Conservation (phyloP, 129 eudicot species). For the Escallonia rubra region DNA sequence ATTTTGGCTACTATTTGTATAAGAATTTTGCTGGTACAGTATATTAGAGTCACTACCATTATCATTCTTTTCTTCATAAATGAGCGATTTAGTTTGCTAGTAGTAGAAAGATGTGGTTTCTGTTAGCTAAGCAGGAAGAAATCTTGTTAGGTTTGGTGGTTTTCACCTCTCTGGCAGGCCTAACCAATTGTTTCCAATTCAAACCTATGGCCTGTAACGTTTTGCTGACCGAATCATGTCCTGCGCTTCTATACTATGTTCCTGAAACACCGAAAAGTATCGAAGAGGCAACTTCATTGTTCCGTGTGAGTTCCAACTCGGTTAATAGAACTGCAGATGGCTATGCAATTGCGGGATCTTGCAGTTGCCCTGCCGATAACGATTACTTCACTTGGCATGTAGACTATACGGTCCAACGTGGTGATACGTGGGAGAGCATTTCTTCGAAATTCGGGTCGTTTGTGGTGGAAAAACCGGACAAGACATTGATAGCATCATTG, state of each 20-base stretch:
- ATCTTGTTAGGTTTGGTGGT: background rate
- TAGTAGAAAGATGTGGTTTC: background rate
- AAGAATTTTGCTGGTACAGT: too few species aligned
- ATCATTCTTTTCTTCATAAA: too few species aligned
- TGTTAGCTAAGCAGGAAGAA: slow-evolving; percentile 9
- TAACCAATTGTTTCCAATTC: background rate
- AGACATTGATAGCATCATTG: slow-evolving; percentile 5
- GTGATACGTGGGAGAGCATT: slow-evolving; percentile 10
- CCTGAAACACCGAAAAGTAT: slow-evolving; percentile 1
- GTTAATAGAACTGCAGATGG: slow-evolving; percentile 1
- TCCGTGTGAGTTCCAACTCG: background rate
- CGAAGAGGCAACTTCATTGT: background rate
- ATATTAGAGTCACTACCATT: too few species aligned
- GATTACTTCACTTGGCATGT: background rate
- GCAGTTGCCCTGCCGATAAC: slow-evolving; percentile 3
- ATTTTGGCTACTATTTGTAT: too few species aligned
- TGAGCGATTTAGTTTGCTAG: too few species aligned
- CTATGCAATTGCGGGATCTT: background rate
- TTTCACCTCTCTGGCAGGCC: slow-evolving; percentile 2
- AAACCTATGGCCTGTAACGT: slow-evolving; percentile 4
- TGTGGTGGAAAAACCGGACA: slow-evolving; percentile 12
- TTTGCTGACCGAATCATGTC: background rate
- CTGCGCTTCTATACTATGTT: slow-evolving; percentile 4
- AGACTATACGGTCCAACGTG: slow-evolving; percentile 6
- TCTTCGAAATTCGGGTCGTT: slow-evolving; percentile 9